Conservation (phyloP, 148 eudicot species). For the Pharnaceum exiguum region DNA sequence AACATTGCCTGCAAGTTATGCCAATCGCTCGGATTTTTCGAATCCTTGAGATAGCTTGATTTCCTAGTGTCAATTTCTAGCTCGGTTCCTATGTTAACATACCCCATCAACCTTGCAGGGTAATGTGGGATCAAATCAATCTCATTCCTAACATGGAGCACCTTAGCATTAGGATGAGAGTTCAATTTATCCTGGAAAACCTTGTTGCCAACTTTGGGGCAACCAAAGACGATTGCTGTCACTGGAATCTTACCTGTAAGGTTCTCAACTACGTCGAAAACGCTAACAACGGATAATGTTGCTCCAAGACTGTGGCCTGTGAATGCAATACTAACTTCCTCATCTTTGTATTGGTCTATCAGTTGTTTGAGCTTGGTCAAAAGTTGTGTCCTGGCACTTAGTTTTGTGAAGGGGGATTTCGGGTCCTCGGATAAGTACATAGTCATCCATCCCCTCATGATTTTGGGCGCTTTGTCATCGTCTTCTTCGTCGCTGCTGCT, state of each 20-base stretch:
- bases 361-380: slow-evolving; percentile 33
- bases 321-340: slow-evolving; percentile 40
- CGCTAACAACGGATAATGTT: slow-evolving; percentile 51
- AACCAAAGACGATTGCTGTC: slow-evolving; percentile 64
- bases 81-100: slow-evolving; percentile 48
- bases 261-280: slow-evolving; percentile 72
- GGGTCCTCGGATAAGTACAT: slow-evolving; percentile 56
- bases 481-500: slow-evolving; percentile 17
- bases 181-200: slow-evolving; percentile 47
- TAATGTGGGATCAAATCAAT: slow-evolving; percentile 77
- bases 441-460: slow-evolving; percentile 70
- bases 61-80: slow-evolving; percentile 62
- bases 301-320: slow-evolving; percentile 75
- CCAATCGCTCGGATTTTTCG: slow-evolving; percentile 74
- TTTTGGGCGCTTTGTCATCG: slow-evolving; percentile 33
- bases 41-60: slow-evolving; percentile 60
- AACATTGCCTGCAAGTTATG: slow-evolving; percentile 74
- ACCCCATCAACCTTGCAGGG: slow-evolving; percentile 56
- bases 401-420: slow-evolving; percentile 57
- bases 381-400: slow-evolving; percentile 60
- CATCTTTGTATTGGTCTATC: slow-evolving; percentile 36
- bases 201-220: slow-evolving; percentile 77
- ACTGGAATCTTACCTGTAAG: slow-evolving; percentile 54
- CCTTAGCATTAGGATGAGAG: slow-evolving; percentile 43
- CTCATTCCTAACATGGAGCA: slow-evolving; percentile 57